Evolutionary conservation across 495 filamentous ascomycete genomes (phyloP).

Genomic region (Hypoxylon intermedium): DNA sequence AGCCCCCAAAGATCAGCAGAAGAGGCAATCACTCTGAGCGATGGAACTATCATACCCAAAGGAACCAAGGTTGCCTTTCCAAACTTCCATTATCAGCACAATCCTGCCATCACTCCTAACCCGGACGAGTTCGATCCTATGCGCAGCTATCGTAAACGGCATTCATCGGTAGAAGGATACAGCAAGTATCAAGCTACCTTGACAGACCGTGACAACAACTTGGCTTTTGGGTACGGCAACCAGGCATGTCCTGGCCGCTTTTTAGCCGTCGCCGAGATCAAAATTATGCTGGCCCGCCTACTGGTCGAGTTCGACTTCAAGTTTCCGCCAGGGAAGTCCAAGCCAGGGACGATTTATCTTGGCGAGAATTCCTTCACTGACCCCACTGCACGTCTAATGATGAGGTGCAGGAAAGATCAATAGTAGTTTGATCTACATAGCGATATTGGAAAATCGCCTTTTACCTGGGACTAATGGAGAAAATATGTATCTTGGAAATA

Average conservation of each 20-base stretch:
- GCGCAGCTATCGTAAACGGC: slow-evolving; percentile 45
- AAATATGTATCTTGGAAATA: no score
- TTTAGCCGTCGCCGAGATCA: slow-evolving; percentile 48
- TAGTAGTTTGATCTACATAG: no score
- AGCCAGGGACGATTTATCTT: slow-evolving; percentile 3
- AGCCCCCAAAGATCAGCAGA: not conserved
- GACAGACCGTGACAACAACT: slow-evolving; percentile 37
- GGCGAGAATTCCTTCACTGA: slow-evolving; percentile 16
- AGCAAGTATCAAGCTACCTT: slow-evolving; percentile 38
- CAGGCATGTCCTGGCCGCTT: slow-evolving; percentile 53
- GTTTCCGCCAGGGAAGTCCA: slow-evolving; percentile 27
- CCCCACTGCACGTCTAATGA: slow-evolving; percentile 12
- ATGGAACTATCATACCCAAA: not conserved
- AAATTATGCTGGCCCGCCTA: slow-evolving; percentile 51
- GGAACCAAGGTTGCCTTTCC: not conserved
- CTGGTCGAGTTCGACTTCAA: slow-evolving; percentile 55
- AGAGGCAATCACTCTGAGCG: not conserved
- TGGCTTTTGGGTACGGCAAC: slow-evolving; percentile 46
- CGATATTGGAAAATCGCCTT: no score
- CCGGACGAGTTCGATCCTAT: slow-evolving; percentile 52
- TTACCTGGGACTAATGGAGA: no score
- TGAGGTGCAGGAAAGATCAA: no score
- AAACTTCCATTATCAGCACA: not conserved
- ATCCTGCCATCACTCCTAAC: slow-evolving; percentile 18
- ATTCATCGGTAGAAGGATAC: slow-evolving; percentile 22